Conservation (phyloP, 768 basidiomycete genomes). For the Pholiota microspora region DNA sequence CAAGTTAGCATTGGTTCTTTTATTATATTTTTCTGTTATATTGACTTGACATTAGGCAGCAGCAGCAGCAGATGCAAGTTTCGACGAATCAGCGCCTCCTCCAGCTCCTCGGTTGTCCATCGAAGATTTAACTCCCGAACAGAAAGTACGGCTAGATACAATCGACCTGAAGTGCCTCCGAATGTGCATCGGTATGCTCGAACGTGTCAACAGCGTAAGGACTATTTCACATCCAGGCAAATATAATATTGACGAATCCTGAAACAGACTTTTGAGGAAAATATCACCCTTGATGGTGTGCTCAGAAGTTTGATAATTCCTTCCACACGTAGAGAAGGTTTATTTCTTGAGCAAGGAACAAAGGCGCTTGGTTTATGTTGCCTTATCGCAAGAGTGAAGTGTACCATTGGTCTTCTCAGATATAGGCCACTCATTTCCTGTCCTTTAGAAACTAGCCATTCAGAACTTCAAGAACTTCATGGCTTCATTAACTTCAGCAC, state of each 20-base stretch:
- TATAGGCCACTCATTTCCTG: not conserved
- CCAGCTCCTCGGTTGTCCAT: slow-evolving; percentile 16
- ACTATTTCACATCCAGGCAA: not conserved
- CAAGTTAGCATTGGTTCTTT: slow-evolving; percentile 13
- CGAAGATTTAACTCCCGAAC: slow-evolving; percentile 53
- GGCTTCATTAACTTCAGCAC: slow-evolving; percentile 55
- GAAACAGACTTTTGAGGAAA: slow-evolving; percentile 60
- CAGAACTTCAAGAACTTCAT: slow-evolving; percentile 60
- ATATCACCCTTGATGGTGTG: slow-evolving; percentile 70
- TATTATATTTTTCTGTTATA: not conserved
- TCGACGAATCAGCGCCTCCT: slow-evolving; percentile 26
- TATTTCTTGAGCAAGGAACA: slow-evolving; percentile 62
- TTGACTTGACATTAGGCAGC: no score
- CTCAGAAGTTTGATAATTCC: slow-evolving; percentile 85
- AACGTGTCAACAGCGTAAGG: slow-evolving; percentile 81
- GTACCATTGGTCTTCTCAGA: not conserved
- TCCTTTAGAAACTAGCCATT: slow-evolving; percentile 27
- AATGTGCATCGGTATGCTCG: slow-evolving; percentile 80
- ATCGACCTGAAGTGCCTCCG: slow-evolving; percentile 75
- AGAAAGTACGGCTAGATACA: slow-evolving; percentile 52
- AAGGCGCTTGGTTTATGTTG: slow-evolving; percentile 70
- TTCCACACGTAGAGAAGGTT: slow-evolving; percentile 68
- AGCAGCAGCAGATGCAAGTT: slow-evolving; percentile 20
- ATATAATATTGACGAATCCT: not conserved
- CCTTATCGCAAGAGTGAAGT: slow-evolving; percentile 63